Evolutionary conservation across 331 rosid genomes (phyloP), one percentile per base, ranked within the genome.

Genomic region (Rhamnella rubrinervis): DNA sequence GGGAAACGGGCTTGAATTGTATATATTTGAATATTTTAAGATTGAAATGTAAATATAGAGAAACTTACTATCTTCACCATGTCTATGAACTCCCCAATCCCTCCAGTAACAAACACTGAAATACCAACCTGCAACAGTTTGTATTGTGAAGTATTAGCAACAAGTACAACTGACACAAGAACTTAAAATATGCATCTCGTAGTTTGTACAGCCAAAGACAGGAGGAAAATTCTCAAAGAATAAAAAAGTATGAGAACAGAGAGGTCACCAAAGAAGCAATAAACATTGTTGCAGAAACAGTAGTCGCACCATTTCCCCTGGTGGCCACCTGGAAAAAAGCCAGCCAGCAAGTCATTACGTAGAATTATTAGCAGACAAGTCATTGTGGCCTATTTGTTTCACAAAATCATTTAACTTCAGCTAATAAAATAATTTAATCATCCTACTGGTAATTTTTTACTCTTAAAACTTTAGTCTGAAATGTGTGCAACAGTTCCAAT

Each of bases 1-100:
- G 12, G 21, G 31, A 63, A 65, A 38, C 66, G 31, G 26, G 50
- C 25, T 72, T 74, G 59, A 44, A 49, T 72, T 66, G 75, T 17
- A 51, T 47, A 65, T 58, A 77, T 13, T 28, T 21, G 23, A 14
- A 20, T 52, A 65, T 39, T 68, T 38, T 59, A 62, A 56, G 63
- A 66, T 17, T 44, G 68, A 64, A 56, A 66, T 60, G 58, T 35
- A 74, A 8, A 23, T 18, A 28, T 21, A 71, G 66, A 64, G 60
- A 55, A 76, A 72, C 96, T 12, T 85, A 93, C 97, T 88, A 17
- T 74, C 52, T 78, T 90, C 92, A 39, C 96, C 92, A 58, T 88
- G 90, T 68, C 95, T 84, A 80, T 90, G 97, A 21, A 93, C 98
- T 76, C 98, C 98, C 98, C 98, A 56, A 90, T 84, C n/a, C 98